Evolutionary conservation across 1,284 basidiomycete genomes (phyloP), one percentile per base, ranked within the genome.

Genomic region (Pseudozyma tsukubaensis): DNA sequence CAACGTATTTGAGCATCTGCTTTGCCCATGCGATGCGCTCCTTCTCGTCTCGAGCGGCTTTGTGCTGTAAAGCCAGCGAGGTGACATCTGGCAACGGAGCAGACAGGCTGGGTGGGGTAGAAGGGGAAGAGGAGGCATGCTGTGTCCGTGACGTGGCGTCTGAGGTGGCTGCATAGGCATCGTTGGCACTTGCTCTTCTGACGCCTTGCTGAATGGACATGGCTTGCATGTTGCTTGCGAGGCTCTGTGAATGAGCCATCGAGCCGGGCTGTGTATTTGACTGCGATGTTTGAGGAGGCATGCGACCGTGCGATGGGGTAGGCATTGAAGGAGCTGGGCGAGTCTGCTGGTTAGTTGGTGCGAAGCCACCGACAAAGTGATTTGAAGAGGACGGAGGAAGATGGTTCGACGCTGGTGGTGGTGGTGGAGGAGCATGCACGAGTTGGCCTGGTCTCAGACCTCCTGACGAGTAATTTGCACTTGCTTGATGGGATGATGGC

Each of bases 1-100:
- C 91, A 69, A 93, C 90, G 69, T 93, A 90, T 78, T 90, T 89
- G 76, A 94, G 86, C 55, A 94, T 90, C 71, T 94, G 92, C 47
- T 90, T 88, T 6, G 89, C 88, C 94, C 94, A 96, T 18, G 88
- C 86, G 16, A 94, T 85, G 72, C 89, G 89, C 50, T 89, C 86
- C 0, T 86, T 80, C 0, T 90, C 89, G 77, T 91, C 89, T 65
- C 88, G 56, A 1, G 79, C 77, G 8, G 57, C 53, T 16, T 84
- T 76, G 0, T 78, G 68, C 36, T 70, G 65, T 13, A 51, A 29
- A 0, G 56, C 66, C n/a, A 85, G 65, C 6, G 80, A 55, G 2
- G 58, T 50, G 40, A 78, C 54, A 48, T 84, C 82, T 18, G 83
- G 78, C 9, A 84, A 42, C 1, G 82, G 76, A 18, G 74, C 62